These are phyloP conservation scores for Rostrohypoxylon terebratum DNA, from an alignment of 495 filamentous ascomycete genomes.

Conservation along the genomic window DNA sequence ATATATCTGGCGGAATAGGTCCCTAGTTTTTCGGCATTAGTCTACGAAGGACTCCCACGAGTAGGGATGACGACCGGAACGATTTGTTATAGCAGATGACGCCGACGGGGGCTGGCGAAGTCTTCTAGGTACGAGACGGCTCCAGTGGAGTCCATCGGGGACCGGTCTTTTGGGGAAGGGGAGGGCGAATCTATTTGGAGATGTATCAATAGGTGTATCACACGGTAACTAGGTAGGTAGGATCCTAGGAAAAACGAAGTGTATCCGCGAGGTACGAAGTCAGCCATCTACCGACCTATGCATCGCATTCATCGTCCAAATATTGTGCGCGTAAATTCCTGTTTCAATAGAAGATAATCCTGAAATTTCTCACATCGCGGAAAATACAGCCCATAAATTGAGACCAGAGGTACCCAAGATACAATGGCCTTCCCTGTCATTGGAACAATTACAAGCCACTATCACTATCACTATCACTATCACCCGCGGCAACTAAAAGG, in stretches of 20 bases:
- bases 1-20: constrained; percentile 1
- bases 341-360: background rate
- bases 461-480: background rate
- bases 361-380: background rate
- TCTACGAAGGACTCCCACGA: constrained; percentile 13
- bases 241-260: constrained; percentile 13
- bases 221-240: constrained; percentile 19
- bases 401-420: too few species aligned
- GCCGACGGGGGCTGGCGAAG: background rate
- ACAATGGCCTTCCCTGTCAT: too few species aligned
- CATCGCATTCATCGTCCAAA: background rate
- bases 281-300: background rate
- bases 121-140: background rate
- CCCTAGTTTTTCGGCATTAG: constrained; percentile 4
- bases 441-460: background rate
- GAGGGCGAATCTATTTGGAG: constrained; percentile 16
- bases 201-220: constrained; percentile 44
- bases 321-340: background rate
- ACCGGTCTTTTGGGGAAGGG: background rate
- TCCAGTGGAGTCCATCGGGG: constrained; percentile 15
- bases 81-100: constrained; percentile 10
- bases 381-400: background rate
- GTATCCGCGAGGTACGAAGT: constrained; percentile 23
- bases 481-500: background rate
- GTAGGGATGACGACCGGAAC: constrained; percentile 26